Conservation (phyloP, 495 filamentous ascomycete species). For the Trichoderma reesei region DNA sequence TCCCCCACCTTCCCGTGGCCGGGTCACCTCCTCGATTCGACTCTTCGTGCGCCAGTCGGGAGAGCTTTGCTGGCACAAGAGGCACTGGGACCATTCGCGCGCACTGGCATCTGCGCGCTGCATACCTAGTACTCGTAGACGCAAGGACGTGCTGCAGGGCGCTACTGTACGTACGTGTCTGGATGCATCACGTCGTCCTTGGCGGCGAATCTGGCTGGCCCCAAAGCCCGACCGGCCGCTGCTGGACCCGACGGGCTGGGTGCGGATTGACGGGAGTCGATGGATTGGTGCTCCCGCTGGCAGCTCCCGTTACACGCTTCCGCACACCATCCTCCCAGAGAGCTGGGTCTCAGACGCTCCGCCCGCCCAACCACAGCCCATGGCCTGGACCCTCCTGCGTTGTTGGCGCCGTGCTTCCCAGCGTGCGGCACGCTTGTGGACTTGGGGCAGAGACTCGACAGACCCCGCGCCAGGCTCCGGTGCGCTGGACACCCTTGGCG, state of each 20-base stretch:
- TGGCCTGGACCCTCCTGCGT: neutral
- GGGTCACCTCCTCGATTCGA: neutral
- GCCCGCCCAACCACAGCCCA: constrained; percentile 2
- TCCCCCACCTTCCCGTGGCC: neutral
- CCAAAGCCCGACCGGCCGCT: constrained; percentile 7
- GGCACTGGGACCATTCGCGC: too few relatives aligned
- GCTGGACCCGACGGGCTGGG: constrained; percentile 6
- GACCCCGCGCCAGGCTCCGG: constrained; percentile 6
- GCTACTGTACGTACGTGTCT: neutral
- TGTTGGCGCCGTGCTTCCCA: neutral
- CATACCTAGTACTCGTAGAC: too few relatives aligned
- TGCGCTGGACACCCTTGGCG: constrained; percentile 3
- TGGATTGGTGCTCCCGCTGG: constrained; percentile 3
- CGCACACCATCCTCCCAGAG: constrained; percentile 8
- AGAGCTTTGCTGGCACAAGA: neutral
- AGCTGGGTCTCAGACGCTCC: neutral
- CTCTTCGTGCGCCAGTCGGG: neutral
- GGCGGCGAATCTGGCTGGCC: neutral
- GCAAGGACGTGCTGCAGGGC: constrained; percentile 6
- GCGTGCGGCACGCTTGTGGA: too few relatives aligned
- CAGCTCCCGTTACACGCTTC: constrained; percentile 6
- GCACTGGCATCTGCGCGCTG: neutral
- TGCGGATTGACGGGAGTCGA: constrained; percentile 5
- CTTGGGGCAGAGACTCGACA: neutral
- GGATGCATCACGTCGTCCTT: neutral